These are phyloP conservation scores for Phyllosticta citriasiana DNA, from an alignment of 2,329 filamentous ascomycete genomes.

Conservation along the genomic window DNA sequence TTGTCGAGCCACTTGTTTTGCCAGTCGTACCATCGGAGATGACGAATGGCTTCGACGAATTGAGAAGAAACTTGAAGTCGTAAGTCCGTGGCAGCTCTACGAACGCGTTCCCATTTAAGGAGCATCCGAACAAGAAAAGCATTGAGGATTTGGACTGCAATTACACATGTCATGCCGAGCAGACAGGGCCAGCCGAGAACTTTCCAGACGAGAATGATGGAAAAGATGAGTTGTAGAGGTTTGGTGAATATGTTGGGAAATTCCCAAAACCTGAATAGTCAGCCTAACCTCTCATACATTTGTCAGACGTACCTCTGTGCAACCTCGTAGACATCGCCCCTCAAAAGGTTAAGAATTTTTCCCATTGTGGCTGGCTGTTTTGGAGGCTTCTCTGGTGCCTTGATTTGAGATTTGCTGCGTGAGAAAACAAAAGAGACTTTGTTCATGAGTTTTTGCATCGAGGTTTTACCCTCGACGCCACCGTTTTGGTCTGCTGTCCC, in stretches of 20 bases:
- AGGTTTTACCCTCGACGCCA: not conserved
- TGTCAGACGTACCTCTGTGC: conserved; percentile 43
- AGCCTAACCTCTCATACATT: not conserved
- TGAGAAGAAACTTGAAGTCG: conserved; percentile 74
- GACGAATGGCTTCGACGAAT: conserved; percentile 77
- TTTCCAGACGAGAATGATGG: conserved; percentile 62
- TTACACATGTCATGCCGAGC: conserved; percentile 59
- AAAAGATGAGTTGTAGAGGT: conserved; percentile 66
- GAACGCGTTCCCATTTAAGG: conserved; percentile 57
- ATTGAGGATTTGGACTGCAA: conserved; percentile 61
- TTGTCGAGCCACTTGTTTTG: conserved; percentile 62
- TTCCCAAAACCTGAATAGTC: conserved; percentile 66
- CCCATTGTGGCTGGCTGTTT: conserved; percentile 67
- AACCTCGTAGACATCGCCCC: conserved; percentile 72
- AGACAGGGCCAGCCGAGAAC: conserved; percentile 74
- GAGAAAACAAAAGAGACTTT: not conserved
- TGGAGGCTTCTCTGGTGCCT: conserved; percentile 17
- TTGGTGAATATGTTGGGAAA: conserved; percentile 66
- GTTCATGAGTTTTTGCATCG: not conserved
- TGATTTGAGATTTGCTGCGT: conserved; percentile 17
- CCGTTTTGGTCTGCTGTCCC: not conserved
- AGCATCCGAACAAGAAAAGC: conserved; percentile 55
- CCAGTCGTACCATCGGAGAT: conserved; percentile 75
- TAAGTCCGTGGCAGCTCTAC: conserved; percentile 64
- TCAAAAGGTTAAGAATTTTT: conserved; percentile 82